These are phyloP conservation scores for Puccinia brachypodii DNA, from an alignment of 1,284 basidiomycete genomes.

Conservation along the genomic window DNA sequence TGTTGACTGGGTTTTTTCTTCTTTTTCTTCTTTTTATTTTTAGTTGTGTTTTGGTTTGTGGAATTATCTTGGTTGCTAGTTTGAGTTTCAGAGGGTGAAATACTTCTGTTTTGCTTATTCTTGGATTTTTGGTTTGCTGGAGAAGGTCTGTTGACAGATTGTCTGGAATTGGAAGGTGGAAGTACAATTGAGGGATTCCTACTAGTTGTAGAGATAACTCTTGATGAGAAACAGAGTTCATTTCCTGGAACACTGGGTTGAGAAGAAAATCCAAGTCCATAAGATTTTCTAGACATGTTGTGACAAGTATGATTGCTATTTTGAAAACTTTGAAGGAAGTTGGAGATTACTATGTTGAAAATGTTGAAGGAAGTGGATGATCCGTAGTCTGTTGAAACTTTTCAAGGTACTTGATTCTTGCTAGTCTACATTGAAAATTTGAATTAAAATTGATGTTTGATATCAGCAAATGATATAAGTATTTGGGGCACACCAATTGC, in stretches of 20 bases:
- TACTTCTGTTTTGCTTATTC: background rate
- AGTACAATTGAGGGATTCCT: conserved; percentile 7
- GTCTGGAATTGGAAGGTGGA: background rate
- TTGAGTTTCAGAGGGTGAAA: background rate
- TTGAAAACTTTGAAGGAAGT: background rate
- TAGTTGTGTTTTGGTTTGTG: background rate
- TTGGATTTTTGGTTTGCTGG: conserved; percentile 1
- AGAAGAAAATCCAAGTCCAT: background rate
- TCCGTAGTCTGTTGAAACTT: no score
- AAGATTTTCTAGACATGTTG: conserved; percentile 8
- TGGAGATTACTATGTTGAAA: no score
- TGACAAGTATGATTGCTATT: background rate
- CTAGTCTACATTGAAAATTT: no score
- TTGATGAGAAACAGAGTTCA: background rate
- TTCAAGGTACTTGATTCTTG: no score
- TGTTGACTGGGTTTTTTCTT: background rate
- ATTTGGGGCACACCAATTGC: no score
- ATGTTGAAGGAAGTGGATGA: no score
- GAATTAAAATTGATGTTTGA: no score
- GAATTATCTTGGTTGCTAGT: background rate
- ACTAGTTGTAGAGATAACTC: conserved; percentile 3
- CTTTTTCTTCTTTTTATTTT: conserved; percentile 1
- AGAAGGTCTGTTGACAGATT: conserved; percentile 14
- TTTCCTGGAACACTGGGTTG: background rate
- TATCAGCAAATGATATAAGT: no score